Base-by-base conservation (phyloP, 495 filamentous ascomycete genomes). In the Podospora comata region DNA sequence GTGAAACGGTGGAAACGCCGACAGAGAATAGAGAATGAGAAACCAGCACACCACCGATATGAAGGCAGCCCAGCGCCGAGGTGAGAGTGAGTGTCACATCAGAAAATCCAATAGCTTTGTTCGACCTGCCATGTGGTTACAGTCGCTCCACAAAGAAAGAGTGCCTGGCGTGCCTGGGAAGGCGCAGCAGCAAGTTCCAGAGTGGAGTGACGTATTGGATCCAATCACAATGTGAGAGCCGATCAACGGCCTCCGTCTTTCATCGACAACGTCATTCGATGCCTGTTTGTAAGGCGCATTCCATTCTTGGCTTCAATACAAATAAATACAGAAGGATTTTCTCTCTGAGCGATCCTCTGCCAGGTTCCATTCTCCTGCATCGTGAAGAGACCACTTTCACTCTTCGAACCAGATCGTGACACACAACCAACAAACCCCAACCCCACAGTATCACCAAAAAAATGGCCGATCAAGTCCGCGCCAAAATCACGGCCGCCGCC, bases 401-500 rank as follows among this genome's bases (percentile, higher is more conserved):
- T 48, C 13, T 48, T 48, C 3, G 39, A 48, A 5, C 39, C 13
- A 48, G 7, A 32, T 48, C 39, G 13, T 48, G 0, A 16, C 39
- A 48, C 39, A 48, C 13, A 48, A 48, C 39, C 39, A 5, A 13
- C 30, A 32, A 32, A 32, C 30, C 23, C 23, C 7, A 16, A 48
- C 39, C 15, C 15, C 39, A 48, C 39, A 48, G 15, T 5, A 48
- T 23, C 23, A 48, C 39, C 5, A 13, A 11, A 3, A 48, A 48
- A 48, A 48, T 48, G 39, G 39, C 39, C 15, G 39, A 48, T 1
- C 6, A 58, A 58, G 61, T 48, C 28, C 15, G 34, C 16, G 15
- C 27, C 32, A 63, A 63, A 39, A 63, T 63, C 20, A 28, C 18
- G 19, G 28, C 32, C 1, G 61, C 61, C 32, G 48, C 61, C 28